These are phyloP conservation scores for Apiosordaria backusii DNA, from an alignment of 495 filamentous ascomycete genomes.

Conservation along the genomic window DNA sequence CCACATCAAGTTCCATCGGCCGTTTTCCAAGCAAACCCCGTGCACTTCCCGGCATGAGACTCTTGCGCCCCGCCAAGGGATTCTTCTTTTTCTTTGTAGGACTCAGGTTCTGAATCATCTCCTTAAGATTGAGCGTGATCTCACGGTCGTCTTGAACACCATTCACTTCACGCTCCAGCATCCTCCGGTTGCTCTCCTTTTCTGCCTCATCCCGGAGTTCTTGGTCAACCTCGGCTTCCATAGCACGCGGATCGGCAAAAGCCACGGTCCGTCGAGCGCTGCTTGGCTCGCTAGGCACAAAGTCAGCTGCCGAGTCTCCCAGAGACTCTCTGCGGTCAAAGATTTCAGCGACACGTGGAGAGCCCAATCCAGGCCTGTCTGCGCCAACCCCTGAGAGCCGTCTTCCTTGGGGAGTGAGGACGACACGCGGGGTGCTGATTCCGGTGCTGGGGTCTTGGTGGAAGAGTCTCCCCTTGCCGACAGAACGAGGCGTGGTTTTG, in stretches of 20 bases:
- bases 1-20: conserved; percentile 50
- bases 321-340: conserved; percentile 72
- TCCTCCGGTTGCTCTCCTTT: conserved; percentile 56
- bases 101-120: conserved; percentile 73
- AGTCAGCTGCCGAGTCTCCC: conserved; percentile 59
- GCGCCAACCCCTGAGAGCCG: conserved; percentile 71
- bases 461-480: conserved; percentile 48
- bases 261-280: conserved; percentile 47
- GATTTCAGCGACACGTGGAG: conserved; percentile 68
- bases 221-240: conserved; percentile 66
- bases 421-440: conserved; percentile 57
- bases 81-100: conserved; percentile 79
- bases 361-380: conserved; percentile 72
- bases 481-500: conserved; percentile 25
- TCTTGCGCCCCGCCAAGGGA: conserved; percentile 65
- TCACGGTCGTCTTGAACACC: conserved; percentile 53
- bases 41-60: conserved; percentile 70
- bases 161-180: conserved; percentile 48
- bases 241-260: conserved; percentile 62
- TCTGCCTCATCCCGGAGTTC: conserved; percentile 63
- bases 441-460: conserved; percentile 56
- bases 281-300: conserved; percentile 47
- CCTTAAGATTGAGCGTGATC: conserved; percentile 60
- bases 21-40: conserved; percentile 72
- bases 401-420: conserved; percentile 59